Conservation (phyloP, 2,329 filamentous ascomycete genomes). For the Septoria petroselini region DNA sequence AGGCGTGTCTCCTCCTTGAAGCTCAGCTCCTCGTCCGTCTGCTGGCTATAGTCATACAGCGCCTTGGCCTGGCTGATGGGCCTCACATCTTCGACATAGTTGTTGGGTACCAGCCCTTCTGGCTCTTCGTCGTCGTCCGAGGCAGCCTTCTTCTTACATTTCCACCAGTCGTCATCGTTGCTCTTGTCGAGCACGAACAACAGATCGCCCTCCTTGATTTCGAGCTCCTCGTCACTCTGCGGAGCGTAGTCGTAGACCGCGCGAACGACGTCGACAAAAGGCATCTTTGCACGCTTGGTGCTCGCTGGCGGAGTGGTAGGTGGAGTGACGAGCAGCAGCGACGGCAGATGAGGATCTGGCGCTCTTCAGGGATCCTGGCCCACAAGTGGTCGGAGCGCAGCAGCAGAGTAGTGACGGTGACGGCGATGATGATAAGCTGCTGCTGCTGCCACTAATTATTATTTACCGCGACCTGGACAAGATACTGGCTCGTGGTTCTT, state of each 20-base stretch:
- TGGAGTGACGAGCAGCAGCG: background rate
- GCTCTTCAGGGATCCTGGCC: background rate
- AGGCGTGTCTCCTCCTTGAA: conserved; percentile 85
- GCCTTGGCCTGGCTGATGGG: conserved; percentile 72
- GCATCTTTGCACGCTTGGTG: conserved; percentile 57
- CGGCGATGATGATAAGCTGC: background rate
- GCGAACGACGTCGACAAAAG: conserved; percentile 85
- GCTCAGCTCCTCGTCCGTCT: conserved; percentile 96
- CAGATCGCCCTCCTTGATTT: conserved; percentile 79
- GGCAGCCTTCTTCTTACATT: conserved; percentile 82
- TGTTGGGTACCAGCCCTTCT: conserved; percentile 83
- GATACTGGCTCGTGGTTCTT: no score
- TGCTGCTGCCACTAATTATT: no score
- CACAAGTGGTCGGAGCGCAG: background rate
- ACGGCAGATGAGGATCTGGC: conserved; percentile 3
- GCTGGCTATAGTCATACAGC: conserved; percentile 96
- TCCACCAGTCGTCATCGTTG: conserved; percentile 80
- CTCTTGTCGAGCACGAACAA: conserved; percentile 86
- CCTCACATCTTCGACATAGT: conserved; percentile 84
- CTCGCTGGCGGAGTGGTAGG: background rate
- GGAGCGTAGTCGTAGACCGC: conserved; percentile 91
- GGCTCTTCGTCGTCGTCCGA: conserved; percentile 87
- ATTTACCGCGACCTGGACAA: no score
- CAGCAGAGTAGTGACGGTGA: background rate
- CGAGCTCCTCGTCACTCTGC: conserved; percentile 79